These are phyloP conservation scores for Aspergillus terreus DNA, from an alignment of 2,329 filamentous ascomycete species.

Conservation along the genomic window DNA sequence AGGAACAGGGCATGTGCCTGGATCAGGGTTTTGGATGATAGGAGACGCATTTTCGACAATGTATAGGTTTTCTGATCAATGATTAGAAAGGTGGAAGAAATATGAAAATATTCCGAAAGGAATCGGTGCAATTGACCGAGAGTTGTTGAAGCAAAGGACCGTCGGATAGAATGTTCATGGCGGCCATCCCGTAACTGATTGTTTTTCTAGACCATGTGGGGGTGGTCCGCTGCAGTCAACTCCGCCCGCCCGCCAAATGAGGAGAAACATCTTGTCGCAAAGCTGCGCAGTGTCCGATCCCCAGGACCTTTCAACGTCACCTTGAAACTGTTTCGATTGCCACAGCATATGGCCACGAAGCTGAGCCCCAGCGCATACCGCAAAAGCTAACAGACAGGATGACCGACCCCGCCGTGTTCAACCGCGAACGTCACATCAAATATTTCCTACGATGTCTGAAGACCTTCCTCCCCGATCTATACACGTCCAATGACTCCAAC, in stretches of 20 bases:
- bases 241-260: conserved; percentile 15
- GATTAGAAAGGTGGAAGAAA: neutral
- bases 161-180: neutral
- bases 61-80: neutral
- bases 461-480: conserved; percentile 73
- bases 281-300: neutral
- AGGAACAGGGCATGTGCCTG: conserved; percentile 80
- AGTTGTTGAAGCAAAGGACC: too few species aligned
- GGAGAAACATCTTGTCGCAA: neutral
- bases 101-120: too few species aligned
- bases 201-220: conserved; percentile 19
- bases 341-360: neutral
- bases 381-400: conserved; percentile 14
- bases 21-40: conserved; percentile 77
- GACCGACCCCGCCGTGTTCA: conserved; percentile 27
- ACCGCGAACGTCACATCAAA: conserved; percentile 67
- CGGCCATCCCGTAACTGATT: neutral
- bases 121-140: too few species aligned
- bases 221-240: conserved; percentile 16
- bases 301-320: too few species aligned
- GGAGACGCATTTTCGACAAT: conserved; percentile 63
- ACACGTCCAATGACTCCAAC: conserved; percentile 85
- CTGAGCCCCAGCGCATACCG: neutral
- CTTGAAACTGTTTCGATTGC: neutral
- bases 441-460: conserved; percentile 92